Evolutionary conservation across 176 grass and related monocot species (phyloP).

Genomic region (Paspalum vaginatum): DNA sequence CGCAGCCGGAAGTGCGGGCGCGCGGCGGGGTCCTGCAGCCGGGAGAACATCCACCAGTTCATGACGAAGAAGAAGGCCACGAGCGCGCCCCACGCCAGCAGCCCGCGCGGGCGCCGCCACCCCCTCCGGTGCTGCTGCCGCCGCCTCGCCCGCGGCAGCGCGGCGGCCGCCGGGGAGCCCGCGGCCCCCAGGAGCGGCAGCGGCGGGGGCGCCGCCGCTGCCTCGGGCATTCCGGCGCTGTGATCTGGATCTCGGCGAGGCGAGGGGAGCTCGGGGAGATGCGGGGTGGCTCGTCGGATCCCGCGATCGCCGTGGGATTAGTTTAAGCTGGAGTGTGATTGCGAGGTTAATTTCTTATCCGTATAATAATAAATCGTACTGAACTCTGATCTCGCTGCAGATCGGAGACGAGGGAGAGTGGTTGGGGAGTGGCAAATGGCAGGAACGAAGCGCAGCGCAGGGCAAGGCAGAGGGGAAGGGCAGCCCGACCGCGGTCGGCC

Average conservation of each 20-base stretch:
- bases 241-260: slow-evolving; percentile 42
- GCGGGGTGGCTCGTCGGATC: slow-evolving; percentile 27
- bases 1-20: slow-evolving; percentile 47
- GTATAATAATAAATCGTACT: background rate
- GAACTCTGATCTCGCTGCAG: too few relatives aligned
- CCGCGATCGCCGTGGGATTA: slow-evolving; percentile 32
- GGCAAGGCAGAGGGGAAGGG: too few relatives aligned
- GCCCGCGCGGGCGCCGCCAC: slow-evolving; percentile 55
- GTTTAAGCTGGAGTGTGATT: slow-evolving; percentile 32
- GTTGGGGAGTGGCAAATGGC: too few relatives aligned
- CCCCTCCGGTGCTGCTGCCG: slow-evolving; percentile 45
- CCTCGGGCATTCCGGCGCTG: slow-evolving; percentile 12
- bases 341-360: slow-evolving; percentile 30
- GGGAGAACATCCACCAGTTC: slow-evolving; percentile 99
- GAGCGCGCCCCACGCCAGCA: slow-evolving; percentile 65
- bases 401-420: too few relatives aligned
- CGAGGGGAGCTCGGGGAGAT: background rate
- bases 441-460: too few relatives aligned
- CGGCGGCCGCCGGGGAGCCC: slow-evolving; percentile 21
- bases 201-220: background rate
- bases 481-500: too few relatives aligned
- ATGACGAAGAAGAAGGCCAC: slow-evolving; percentile 96
- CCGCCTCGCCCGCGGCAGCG: slow-evolving; percentile 31
- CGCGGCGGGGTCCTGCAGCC: slow-evolving; percentile 75
- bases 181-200: slow-evolving; percentile 9